Percentiles rank a stretch among this genome's conserved stretches.
phyloP scores from a whole-genome alignment of 768 basidiomycete genomes.

The Crepidotus variabilis region DNA sequence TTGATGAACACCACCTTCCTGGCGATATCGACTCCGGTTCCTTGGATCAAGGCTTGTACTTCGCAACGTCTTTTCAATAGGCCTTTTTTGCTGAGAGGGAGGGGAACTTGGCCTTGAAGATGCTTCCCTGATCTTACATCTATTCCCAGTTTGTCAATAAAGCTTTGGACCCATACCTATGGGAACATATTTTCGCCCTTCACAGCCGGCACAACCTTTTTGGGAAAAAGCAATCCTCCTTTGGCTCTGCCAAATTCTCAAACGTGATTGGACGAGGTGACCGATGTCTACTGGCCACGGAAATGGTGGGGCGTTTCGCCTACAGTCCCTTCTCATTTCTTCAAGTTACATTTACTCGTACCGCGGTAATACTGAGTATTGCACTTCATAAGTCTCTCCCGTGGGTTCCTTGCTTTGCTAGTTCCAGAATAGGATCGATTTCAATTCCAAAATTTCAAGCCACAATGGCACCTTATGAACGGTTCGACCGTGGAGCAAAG shows the following conservation, averaged over 20 bases:
- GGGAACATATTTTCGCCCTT: background rate
- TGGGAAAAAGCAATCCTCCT: background rate
- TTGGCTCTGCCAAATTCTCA: background rate
- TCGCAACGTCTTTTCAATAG: too few species aligned
- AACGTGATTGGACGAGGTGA: background rate
- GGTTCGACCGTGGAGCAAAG: too few species aligned
- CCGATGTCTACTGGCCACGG: background rate
- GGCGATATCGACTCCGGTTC: background rate
- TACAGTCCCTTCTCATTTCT: too few species aligned
- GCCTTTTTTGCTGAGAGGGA: background rate
- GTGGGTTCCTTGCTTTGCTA: too few species aligned
- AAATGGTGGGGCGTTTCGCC: background rate
- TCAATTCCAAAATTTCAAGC: too few species aligned
- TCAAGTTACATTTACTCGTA: too few species aligned
- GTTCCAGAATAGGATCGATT: too few species aligned
- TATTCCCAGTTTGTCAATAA: background rate
- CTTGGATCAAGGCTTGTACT: too few species aligned
- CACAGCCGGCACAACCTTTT: background rate
- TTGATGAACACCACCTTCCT: background rate
- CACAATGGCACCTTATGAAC: too few species aligned
- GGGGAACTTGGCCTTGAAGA: background rate
- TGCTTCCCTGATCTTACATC: background rate
- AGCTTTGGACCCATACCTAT: background rate
- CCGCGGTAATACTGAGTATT: too few species aligned
- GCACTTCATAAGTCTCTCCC: too few species aligned